Evolutionary conservation across 176 grass and related monocot species (phyloP).

Genomic region (Triticum timopheevii): DNA sequence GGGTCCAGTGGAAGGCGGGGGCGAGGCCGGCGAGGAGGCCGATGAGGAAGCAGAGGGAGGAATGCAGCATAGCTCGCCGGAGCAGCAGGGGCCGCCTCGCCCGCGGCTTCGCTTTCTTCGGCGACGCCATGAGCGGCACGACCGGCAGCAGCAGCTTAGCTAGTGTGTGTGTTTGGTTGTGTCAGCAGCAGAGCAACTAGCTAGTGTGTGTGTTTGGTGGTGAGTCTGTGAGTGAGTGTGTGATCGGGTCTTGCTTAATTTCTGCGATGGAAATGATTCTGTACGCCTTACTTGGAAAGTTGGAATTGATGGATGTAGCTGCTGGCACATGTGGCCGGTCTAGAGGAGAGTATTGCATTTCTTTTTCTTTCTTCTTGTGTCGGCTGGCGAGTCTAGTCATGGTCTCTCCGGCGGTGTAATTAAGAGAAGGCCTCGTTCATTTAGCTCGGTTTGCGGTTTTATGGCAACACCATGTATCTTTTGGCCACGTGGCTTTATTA

Average conservation of each 20-base stretch:
- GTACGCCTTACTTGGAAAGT: neutral
- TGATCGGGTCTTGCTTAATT: neutral
- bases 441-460: neutral
- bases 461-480: neutral
- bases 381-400: neutral
- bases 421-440: neutral
- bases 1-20: constrained; percentile 39
- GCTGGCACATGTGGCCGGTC: neutral
- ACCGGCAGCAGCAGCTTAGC: no score
- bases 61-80: constrained; percentile 62
- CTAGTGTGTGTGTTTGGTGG: no score
- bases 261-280: neutral
- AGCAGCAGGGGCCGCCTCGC: constrained; percentile 6
- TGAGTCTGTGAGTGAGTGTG: neutral
- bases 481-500: no score
- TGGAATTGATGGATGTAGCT: neutral
- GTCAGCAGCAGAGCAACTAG: neutral
- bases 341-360: neutral
- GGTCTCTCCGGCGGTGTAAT: neutral
- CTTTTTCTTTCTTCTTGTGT: neutral
- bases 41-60: constrained; percentile 69
- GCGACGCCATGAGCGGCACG: neutral
- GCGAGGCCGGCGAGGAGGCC: constrained; percentile 64
- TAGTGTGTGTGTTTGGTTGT: neutral
- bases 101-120: neutral